phyloP scores from a whole-genome alignment of 2,329 filamentous ascomycete species.

The Teratosphaeria nubilosa region DNA sequence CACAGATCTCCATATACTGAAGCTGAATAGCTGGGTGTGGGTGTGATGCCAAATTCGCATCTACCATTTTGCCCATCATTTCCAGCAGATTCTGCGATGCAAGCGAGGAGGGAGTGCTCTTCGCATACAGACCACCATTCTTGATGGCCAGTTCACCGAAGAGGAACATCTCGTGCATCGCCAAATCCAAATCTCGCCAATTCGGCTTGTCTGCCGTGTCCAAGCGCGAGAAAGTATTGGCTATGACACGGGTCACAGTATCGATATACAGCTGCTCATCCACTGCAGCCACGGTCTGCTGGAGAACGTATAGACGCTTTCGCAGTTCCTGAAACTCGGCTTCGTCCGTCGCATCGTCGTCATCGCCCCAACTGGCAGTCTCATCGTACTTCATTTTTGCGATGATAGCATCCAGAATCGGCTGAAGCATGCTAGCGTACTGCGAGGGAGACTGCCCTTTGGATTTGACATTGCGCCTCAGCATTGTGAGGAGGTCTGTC shows the following conservation, averaged over 20 bases:
- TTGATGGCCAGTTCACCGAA: slow-evolving; percentile 92
- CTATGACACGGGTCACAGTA: slow-evolving; percentile 78
- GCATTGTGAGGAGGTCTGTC: slow-evolving; percentile 81
- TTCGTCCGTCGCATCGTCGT: slow-evolving; percentile 80
- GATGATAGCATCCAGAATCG: slow-evolving; percentile 84
- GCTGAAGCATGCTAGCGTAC: slow-evolving; percentile 73
- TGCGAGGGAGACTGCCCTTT: slow-evolving; percentile 56
- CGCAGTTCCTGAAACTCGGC: slow-evolving; percentile 94
- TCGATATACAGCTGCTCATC: slow-evolving; percentile 84
- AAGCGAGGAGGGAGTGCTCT: slow-evolving; percentile 68
- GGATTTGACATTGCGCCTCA: slow-evolving; percentile 64
- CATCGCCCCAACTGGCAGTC: slow-evolving; percentile 83
- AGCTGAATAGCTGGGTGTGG: slow-evolving; percentile 85
- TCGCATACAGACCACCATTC: slow-evolving; percentile 75
- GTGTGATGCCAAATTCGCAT: slow-evolving; percentile 77
- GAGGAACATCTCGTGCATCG: slow-evolving; percentile 87
- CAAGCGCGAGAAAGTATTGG: slow-evolving; percentile 71
- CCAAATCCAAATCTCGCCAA: slow-evolving; percentile 91
- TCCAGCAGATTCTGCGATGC: slow-evolving; percentile 73
- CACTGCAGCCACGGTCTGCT: slow-evolving; percentile 84
- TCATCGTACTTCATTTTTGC: slow-evolving; percentile 97
- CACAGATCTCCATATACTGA: slow-evolving; percentile 97
- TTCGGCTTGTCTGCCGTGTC: slow-evolving; percentile 69
- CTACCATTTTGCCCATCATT: slow-evolving; percentile 94
- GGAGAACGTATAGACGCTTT: slow-evolving; percentile 77